A percentile compares a stretch with the other conserved stretches of the same genome.
These are phyloP conservation scores for Alternaria alternata DNA, from an alignment of 2,329 filamentous ascomycete species.

Conservation along the genomic window DNA sequence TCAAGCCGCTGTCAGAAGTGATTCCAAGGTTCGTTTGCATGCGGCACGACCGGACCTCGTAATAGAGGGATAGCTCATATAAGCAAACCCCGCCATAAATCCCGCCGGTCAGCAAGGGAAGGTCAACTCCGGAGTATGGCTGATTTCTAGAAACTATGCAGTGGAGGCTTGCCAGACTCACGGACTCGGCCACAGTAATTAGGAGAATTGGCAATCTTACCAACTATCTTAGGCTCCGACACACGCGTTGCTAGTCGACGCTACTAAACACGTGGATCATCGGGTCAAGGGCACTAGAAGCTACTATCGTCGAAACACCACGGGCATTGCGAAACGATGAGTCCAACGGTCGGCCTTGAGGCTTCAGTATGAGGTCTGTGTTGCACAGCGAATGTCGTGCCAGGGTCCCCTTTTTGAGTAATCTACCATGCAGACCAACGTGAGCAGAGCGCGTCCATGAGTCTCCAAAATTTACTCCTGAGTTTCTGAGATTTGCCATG, in stretches of 20 bases:
- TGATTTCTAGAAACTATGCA: constrained; percentile 34
- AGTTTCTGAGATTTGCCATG: background rate
- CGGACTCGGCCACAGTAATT: constrained; percentile 16
- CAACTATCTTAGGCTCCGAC: constrained; percentile 20
- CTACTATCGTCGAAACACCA: constrained; percentile 18
- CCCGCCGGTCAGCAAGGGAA: constrained; percentile 38
- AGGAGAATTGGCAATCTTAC: constrained; percentile 36
- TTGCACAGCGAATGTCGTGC: constrained; percentile 40
- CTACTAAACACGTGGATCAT: constrained; percentile 20
- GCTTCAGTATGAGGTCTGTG: constrained; percentile 31
- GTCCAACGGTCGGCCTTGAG: constrained; percentile 23
- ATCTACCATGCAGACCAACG: constrained; percentile 34
- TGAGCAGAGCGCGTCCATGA: constrained; percentile 27
- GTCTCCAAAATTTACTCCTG: constrained; percentile 5
- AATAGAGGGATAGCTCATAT: constrained; percentile 27
- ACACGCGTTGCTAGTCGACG: constrained; percentile 18
- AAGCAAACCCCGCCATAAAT: constrained; percentile 45
- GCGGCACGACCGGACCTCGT: constrained; percentile 34
- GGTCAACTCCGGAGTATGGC: constrained; percentile 26
- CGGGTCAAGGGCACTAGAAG: constrained; percentile 16
- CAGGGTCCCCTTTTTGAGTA: constrained; percentile 35
- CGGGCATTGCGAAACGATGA: constrained; percentile 26
- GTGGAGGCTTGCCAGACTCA: constrained; percentile 23
- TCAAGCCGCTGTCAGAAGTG: constrained; percentile 31
- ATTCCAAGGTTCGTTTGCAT: constrained; percentile 27